phyloP scores from a whole-genome alignment of 306 rosid species.

The Canavalia gladiata region DNA sequence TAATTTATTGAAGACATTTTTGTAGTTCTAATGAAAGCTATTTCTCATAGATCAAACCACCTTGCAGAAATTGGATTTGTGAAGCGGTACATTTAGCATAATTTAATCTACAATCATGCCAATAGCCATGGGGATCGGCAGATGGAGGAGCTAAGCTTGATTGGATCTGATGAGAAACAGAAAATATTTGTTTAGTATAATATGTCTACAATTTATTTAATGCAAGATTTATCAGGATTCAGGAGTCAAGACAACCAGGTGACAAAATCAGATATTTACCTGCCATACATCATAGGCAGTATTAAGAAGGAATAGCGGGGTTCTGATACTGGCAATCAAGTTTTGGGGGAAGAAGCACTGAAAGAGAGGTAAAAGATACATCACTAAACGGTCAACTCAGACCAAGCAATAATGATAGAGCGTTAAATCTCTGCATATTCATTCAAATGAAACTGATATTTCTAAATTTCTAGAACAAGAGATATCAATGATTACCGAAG shows the following conservation, averaged over 20 bases:
- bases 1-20: background rate
- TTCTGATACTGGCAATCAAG: conserved; percentile 64
- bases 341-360: conserved; percentile 99
- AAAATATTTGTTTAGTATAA: conserved; percentile 28
- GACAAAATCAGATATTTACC: conserved; percentile 55
- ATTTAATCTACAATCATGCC: conserved; percentile 85
- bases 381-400: conserved; percentile 30
- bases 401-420: conserved; percentile 31
- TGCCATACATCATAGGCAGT: conserved; percentile 97
- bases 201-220: background rate
- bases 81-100: conserved; percentile 66
- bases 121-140: conserved; percentile 80
- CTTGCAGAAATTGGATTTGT: conserved; percentile 85
- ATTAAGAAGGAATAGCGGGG: conserved; percentile 91
- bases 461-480: conserved; percentile 19
- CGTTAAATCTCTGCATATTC: conserved; percentile 15
- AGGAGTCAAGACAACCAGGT: conserved; percentile 28
- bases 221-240: conserved; percentile 12
- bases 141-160: conserved; percentile 87
- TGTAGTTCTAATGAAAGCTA: conserved; percentile 35
- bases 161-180: conserved; percentile 67
- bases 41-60: conserved; percentile 54
- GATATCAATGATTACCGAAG: conserved; percentile 68
- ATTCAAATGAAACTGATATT: conserved; percentile 44
- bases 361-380: conserved; percentile 20